Percentiles rank a stretch among this genome's conserved stretches.
Conservation (phyloP, 2,329 filamentous ascomycete genomes). For the Fusarium veterinarium region DNA sequence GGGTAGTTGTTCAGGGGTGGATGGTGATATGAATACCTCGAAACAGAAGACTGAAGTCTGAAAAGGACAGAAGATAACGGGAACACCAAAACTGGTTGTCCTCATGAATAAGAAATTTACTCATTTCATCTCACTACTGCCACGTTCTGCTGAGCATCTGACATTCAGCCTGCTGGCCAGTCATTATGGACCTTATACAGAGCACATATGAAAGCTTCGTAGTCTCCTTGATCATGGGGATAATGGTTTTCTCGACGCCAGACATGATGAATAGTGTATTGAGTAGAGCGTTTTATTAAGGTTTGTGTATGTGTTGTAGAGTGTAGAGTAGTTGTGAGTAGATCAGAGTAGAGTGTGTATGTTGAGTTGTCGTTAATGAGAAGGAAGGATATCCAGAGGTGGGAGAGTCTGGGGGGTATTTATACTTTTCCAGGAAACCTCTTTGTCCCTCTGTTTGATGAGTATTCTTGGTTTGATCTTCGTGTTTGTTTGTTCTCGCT, state of each 20-base stretch:
- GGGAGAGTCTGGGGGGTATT: neutral
- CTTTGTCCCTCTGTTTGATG: neutral
- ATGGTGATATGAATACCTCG: constrained; percentile 7
- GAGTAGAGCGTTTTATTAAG: neutral
- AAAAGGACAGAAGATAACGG: neutral
- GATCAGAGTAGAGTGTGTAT: neutral
- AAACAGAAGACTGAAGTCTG: constrained; percentile 1
- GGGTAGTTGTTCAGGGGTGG: neutral
- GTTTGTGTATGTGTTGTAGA: neutral
- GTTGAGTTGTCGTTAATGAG: neutral
- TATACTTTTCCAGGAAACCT: constrained; percentile 8
- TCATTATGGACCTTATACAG: neutral
- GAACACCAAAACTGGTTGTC: neutral
- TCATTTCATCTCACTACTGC: neutral
- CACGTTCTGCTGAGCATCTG: neutral
- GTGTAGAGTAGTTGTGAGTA: neutral
- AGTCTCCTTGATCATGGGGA: constrained; percentile 8
- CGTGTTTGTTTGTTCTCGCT: neutral
- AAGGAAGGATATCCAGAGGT: neutral
- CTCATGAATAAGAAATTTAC: neutral
- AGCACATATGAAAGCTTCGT: neutral
- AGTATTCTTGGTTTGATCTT: neutral
- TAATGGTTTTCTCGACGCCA: neutral
- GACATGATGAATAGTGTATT: constrained; percentile 15
- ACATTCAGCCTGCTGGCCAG: neutral